Conservation (phyloP, 1,284 basidiomycete genomes). For the Athelia sp. region DNA sequence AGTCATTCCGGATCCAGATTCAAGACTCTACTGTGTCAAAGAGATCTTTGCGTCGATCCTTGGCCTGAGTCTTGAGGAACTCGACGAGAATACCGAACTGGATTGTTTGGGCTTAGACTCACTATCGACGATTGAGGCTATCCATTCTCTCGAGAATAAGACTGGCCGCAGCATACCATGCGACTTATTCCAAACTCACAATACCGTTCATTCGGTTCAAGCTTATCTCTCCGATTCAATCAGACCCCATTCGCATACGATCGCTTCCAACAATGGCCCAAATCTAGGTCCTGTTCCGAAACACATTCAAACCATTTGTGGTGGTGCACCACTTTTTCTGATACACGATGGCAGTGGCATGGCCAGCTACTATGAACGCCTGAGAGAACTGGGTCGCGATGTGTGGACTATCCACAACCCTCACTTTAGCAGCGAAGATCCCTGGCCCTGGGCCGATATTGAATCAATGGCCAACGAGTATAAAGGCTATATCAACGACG, state of each 20-base stretch:
- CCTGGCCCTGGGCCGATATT: conserved; percentile 39
- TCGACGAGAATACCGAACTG: conserved; percentile 40
- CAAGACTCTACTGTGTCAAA: conserved; percentile 28
- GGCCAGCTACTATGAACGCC: conserved; percentile 42
- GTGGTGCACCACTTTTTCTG: conserved; percentile 45
- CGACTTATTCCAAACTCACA: conserved; percentile 31
- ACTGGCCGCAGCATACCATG: conserved; percentile 34
- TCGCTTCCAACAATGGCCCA: conserved; percentile 22
- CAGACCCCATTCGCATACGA: too few species aligned
- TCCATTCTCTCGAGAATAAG: conserved; percentile 37
- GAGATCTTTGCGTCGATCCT: conserved; percentile 43
- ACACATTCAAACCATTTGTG: conserved; percentile 31
- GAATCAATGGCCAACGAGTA: conserved; percentile 52
- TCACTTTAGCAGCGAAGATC: conserved; percentile 32
- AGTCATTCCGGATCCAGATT: conserved; percentile 24
- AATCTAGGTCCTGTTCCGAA: conserved; percentile 20
- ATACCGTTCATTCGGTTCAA: conserved; percentile 29
- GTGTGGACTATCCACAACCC: conserved; percentile 63
- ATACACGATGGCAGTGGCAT: conserved; percentile 72
- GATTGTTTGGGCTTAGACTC: conserved; percentile 54
- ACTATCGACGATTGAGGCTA: conserved; percentile 55
- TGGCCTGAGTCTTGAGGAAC: conserved; percentile 32
- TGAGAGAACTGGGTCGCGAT: conserved; percentile 41
- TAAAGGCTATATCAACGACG: conserved; percentile 31
- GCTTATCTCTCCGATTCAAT: conserved; percentile 18